Evolutionary conservation across 2,329 filamentous ascomycete species (phyloP), one percentile per base, ranked within the genome.

Genomic region (Fusarium illudens): DNA sequence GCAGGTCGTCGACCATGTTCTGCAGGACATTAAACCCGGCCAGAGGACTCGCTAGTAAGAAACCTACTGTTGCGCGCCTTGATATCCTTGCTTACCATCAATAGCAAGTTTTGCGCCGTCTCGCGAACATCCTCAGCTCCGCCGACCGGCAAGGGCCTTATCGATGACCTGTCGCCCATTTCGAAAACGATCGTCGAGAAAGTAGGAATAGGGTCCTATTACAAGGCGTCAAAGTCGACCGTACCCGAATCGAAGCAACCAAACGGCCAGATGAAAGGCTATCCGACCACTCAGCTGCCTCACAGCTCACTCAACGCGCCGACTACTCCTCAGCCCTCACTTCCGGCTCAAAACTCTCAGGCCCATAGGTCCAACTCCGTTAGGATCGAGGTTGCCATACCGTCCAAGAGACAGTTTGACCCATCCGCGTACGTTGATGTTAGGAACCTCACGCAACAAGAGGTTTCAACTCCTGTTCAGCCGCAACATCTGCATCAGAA

Each of bases 1-100:
- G 71, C 88, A 90, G 71, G 90, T 89, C 11, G 84, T 94, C 46
- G 86, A 91, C 71, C 90, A 95, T 76, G 83, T 97, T 29, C 87
- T 92, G 60, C 88, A 90, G 66, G 85, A 97, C 37, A 79, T 97
- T 58, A 89, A 89, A 74, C 86, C 89, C 2, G 86, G 90, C n/a
- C 89, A 90, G 64, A 82, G 92, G 66, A 90, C 91, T 10, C 82
- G 90, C 73, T 92, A 87, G 90, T 92, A 80, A 76, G 83, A 73
- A 20, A 49, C 54, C 15, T 20, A 25, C 10, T 33, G 11, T 22
- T 51, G 30, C 27, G 8, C 32, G 37, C 25, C 22, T 11, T 20
- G 11, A 37, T 34, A 36, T 36, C 13, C 39, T 56, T 53, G 67
- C 75, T 80, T 62, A 81, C 75, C 30, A 52, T 54, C 55, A 46